Evolutionary conservation across 768 basidiomycete species (phyloP), one percentile per base, ranked within the genome.

Genomic region (Pulveroboletus sp.): DNA sequence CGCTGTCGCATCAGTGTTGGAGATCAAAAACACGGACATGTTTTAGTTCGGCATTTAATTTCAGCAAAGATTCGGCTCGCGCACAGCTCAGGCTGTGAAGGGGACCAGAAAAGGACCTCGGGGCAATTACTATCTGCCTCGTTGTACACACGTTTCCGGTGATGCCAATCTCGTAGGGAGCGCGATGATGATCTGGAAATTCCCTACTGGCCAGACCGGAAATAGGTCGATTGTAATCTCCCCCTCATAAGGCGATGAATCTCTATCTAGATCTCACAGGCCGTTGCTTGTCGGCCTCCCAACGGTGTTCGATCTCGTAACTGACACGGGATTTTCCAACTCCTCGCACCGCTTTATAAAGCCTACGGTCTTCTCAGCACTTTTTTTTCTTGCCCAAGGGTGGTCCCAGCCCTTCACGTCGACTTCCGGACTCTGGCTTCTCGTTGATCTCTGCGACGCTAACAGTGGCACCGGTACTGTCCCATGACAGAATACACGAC

Each of bases 401-500:
- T 46, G 43, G 29, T 36, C 43, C 30, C 46, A 12, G 17, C 16
- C 24, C 38, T 48, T 45, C 19, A 44, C 46, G 40, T 37, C 43
- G 10, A 20, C 38, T n/a, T n/a, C 5, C 13, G 24, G 4, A 16
- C 20, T 16, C 4, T 16, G 35, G 19, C 46, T 27, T 23, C 16
- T 19, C 26, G 36, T 47, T 29, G n/a, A 23, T 35, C 41, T 26
- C 27, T 23, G 45, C 45, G 39, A 17, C 30, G 20, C 6, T 22
- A 12, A 14, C 27, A 22, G 30, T 44, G 23, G 40, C 29, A 20
- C 20, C 22, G 23, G 40, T 24, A 20, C 20, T 17, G 20, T n/a
- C 16, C 35, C 50, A 85, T 87, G 84, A 82, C 83, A 47, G 83
- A 83, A 69, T 83, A 82, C 64, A 75, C 77, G 0, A 71, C 75